Evolutionary conservation across 495 filamentous ascomycete genomes (phyloP).

Genomic region (Xeromyces bisporus): DNA sequence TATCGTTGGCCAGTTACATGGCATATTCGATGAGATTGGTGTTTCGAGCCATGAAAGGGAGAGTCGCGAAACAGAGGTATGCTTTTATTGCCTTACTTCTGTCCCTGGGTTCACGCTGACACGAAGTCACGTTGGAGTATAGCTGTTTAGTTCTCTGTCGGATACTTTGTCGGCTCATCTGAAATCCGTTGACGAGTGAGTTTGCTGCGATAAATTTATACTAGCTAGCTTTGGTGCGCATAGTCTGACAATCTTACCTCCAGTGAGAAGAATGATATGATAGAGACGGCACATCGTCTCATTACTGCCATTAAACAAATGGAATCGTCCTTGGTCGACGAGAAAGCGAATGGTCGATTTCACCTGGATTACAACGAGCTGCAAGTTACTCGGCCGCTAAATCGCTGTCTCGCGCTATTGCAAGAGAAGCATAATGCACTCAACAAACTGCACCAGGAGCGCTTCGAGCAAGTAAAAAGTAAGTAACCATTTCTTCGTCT

Average conservation of each 20-base stretch:
- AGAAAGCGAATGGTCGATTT: slow-evolving; percentile 43
- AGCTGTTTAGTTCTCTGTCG: slow-evolving; percentile 79
- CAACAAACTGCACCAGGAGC: slow-evolving; percentile 66
- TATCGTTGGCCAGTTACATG: slow-evolving; percentile 79
- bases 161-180: slow-evolving; percentile 77
- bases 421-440: slow-evolving; percentile 74
- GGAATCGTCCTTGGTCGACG: slow-evolving; percentile 74
- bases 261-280: slow-evolving; percentile 74
- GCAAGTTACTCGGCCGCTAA: slow-evolving; percentile 63
- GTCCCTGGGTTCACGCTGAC: neutral
- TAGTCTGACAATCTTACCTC: no score
- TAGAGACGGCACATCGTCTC: slow-evolving; percentile 71
- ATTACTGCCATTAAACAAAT: slow-evolving; percentile 80
- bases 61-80: slow-evolving; percentile 66
- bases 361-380: slow-evolving; percentile 46
- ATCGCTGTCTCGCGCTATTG: slow-evolving; percentile 54
- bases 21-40: slow-evolving; percentile 91
- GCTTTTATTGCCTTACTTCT: slow-evolving; percentile 5
- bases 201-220: no score
- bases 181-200: slow-evolving; percentile 50
- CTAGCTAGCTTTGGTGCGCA: no score
- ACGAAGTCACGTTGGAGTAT: slow-evolving; percentile 7
- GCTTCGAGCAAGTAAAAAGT: slow-evolving; percentile 92
- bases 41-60: slow-evolving; percentile 82
- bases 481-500: no score